Evolutionary conservation across 1,284 basidiomycete genomes (phyloP), one percentile per base, ranked within the genome.

Genomic region (Ustilago nuda): DNA sequence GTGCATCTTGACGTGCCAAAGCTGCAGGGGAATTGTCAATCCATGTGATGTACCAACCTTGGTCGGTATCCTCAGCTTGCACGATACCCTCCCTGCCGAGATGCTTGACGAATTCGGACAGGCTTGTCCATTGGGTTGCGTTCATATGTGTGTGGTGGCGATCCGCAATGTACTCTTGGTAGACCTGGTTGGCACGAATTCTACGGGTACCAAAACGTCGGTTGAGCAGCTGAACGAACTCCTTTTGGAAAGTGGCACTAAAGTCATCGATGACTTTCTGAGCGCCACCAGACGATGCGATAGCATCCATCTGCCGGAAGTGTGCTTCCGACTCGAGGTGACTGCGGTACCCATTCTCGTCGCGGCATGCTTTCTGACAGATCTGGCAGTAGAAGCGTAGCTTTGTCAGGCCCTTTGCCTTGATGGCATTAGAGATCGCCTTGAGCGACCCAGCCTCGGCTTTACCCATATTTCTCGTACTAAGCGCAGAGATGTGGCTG

Each of bases 101-200:
- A 82, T 95, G 91, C 87, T 96, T 95, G 82, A 91, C 89, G 81
- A 99, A 99, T 83, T 97, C 96, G 12, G 93, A 93, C 69, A 99
- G 89, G 11, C 96, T 97, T 30, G 97, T 93, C 95, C 97, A 99
- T 70, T 94, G 91, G 11, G 97, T 99, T 6, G 95, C 89, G 87
- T 99, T 99, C 97, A 99, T 99, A 88, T 99, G 97, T 30, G 95
- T 88, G 86, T 99, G 97, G 58, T 90, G 87, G 87, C 96, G 95
- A 87, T 98, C 96, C 69, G 93, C 90, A 79, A 99, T 99, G 87
- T 94, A 95, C 86, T 99, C 97, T 87, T 99, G 95, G 85, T 99
- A 99, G 17, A 99, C 96, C 57, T 91, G 92, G 85, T 99, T 99
- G 43, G 94, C 94, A 4, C 80, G 72, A 48, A 85, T 76, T 35